Percentiles rank a stretch among this genome's conserved stretches.
Evolutionary conservation across 805 yeast species (phyloP).

Genomic region (Yarrowia sp.): DNA sequence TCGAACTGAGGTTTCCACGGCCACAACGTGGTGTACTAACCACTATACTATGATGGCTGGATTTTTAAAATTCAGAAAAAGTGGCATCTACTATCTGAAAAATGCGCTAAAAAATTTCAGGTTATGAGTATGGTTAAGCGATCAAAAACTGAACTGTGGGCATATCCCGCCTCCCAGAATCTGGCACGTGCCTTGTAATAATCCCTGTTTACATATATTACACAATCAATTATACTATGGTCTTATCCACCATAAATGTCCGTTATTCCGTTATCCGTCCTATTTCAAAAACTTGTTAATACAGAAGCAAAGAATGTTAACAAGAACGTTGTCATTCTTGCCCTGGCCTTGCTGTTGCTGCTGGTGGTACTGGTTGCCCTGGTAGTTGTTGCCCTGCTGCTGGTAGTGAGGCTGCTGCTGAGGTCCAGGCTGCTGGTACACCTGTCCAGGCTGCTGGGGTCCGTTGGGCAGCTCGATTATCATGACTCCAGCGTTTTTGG

Average conservation of each 20-base stretch:
- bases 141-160: no score
- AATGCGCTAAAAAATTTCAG: neutral
- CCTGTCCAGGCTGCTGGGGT: constrained; percentile 27
- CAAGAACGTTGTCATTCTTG: constrained; percentile 28
- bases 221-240: neutral
- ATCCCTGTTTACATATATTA: no score
- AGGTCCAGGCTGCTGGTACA: constrained; percentile 30
- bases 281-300: constrained; percentile 27
- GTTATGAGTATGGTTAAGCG: neutral
- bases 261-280: neutral
- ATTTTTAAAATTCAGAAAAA: neutral
- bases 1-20: constrained; percentile 45
- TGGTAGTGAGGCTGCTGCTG: constrained; percentile 34
- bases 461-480: constrained; percentile 54
- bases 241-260: neutral
- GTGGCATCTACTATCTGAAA: neutral
- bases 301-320: constrained; percentile 30
- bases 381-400: constrained; percentile 22
- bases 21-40: constrained; percentile 44
- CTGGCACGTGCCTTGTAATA: no score
- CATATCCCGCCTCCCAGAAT: no score
- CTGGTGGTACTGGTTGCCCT: constrained; percentile 27
- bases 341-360: constrained; percentile 27
- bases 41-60: constrained; percentile 43
- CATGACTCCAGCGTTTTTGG: constrained; percentile 75